Conservation (phyloP, 1,139 yeast species). For the Scheffersomyces stambukii region DNA sequence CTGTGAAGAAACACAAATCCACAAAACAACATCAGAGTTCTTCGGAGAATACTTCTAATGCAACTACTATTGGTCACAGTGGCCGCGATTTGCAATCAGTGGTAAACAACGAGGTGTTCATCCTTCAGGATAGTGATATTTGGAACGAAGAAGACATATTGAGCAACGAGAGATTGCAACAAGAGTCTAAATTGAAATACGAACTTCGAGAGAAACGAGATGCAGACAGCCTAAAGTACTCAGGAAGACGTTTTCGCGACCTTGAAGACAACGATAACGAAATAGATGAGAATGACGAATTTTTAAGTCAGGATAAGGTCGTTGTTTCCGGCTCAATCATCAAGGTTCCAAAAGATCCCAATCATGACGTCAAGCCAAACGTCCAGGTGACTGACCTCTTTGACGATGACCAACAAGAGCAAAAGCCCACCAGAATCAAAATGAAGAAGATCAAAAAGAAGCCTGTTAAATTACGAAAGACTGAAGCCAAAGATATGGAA, state of each 20-base stretch:
- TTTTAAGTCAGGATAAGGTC: slow-evolving; percentile 6
- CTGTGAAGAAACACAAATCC: slow-evolving; percentile 4
- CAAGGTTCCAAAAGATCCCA: slow-evolving; percentile 5
- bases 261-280: slow-evolving; percentile 7
- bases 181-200: slow-evolving; percentile 22
- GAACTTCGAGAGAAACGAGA: slow-evolving; percentile 20
- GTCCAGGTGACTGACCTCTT: slow-evolving; percentile 17
- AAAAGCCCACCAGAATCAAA: slow-evolving; percentile 30
- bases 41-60: too few relatives aligned
- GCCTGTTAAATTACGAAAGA: too few relatives aligned
- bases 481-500: too few relatives aligned
- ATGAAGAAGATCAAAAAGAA: slow-evolving; percentile 45
- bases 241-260: slow-evolving; percentile 18
- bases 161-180: slow-evolving; percentile 37
- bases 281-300: slow-evolving; percentile 12
- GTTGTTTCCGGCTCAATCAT: slow-evolving; percentile 6
- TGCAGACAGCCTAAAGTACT: slow-evolving; percentile 23
- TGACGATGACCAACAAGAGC: slow-evolving; percentile 34
- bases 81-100: slow-evolving; percentile 33
- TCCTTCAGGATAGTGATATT: slow-evolving; percentile 58
- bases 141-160: slow-evolving; percentile 49
- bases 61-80: slow-evolving; percentile 50
- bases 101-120: slow-evolving; percentile 53
- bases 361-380: too few relatives aligned
- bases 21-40: too few relatives aligned